Evolutionary conservation across 2,329 filamentous ascomycete genomes (phyloP).

Genomic region (Leptographium procerum): DNA sequence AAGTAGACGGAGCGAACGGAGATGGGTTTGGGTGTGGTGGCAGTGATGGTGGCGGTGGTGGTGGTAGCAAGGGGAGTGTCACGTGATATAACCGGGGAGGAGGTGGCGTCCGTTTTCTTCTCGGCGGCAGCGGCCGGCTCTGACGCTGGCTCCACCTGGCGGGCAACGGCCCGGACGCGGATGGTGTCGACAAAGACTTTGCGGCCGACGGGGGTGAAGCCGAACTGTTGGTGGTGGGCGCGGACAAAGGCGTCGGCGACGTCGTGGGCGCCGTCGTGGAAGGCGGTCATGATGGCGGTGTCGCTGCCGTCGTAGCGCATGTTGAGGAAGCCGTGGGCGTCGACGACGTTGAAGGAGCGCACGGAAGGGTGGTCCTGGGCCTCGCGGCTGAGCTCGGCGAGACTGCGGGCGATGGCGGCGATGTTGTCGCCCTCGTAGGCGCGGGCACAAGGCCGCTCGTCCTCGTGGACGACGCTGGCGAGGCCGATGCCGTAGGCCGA

Average conservation of each 20-base stretch:
- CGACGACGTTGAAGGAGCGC: slow-evolving; percentile 60
- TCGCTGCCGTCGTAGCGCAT: slow-evolving; percentile 87
- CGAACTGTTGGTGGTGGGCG: slow-evolving; percentile 61
- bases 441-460: slow-evolving; percentile 41
- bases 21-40: slow-evolving; percentile 30
- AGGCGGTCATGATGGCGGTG: slow-evolving; percentile 70
- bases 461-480: slow-evolving; percentile 23
- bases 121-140: too few relatives aligned
- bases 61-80: slow-evolving; percentile 24
- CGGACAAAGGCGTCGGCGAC: slow-evolving; percentile 56
- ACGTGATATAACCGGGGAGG: too few relatives aligned
- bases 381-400: neutral
- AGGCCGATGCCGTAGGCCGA: slow-evolving; percentile 29
- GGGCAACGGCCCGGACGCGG: slow-evolving; percentile 51
- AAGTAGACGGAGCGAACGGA: slow-evolving; percentile 40
- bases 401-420: slow-evolving; percentile 38
- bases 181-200: slow-evolving; percentile 65
- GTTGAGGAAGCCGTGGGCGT: slow-evolving; percentile 67
- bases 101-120: too few relatives aligned
- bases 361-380: slow-evolving; percentile 29
- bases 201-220: slow-evolving; percentile 51
- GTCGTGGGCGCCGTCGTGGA: slow-evolving; percentile 31
- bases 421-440: slow-evolving; percentile 53
- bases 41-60: slow-evolving; percentile 16
- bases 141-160: neutral